Evolutionary conservation across 2,329 filamentous ascomycete genomes (phyloP).

Genomic region (Plectosphaerella cucumerina): DNA sequence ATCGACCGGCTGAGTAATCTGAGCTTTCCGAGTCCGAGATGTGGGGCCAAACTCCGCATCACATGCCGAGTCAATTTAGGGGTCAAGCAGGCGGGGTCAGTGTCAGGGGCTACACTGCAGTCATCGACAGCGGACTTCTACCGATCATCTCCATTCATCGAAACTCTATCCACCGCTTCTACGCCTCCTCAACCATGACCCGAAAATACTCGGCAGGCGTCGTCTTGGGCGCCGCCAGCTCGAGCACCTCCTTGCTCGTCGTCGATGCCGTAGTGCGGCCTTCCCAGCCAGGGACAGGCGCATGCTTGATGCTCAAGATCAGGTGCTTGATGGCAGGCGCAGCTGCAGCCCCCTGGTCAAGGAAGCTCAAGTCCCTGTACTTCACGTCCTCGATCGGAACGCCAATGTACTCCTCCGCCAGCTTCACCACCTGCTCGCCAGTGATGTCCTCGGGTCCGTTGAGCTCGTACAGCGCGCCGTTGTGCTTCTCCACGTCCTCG

Average conservation of each 20-base stretch:
- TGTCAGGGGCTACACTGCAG: too few relatives aligned
- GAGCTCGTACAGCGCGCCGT: conserved; percentile 28
- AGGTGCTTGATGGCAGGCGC: conserved; percentile 19
- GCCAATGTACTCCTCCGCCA: conserved; percentile 30
- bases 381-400: conserved; percentile 17
- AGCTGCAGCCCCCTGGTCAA: conserved; percentile 17
- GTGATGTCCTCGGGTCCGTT: conserved; percentile 35
- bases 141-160: too few relatives aligned
- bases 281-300: conserved; percentile 21
- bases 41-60: too few relatives aligned
- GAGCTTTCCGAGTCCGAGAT: too few relatives aligned
- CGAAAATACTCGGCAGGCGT: conserved; percentile 19
- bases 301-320: conserved; percentile 20
- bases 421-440: conserved; percentile 24
- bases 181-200: neutral
- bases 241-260: conserved; percentile 21
- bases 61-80: too few relatives aligned
- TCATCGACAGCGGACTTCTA: too few relatives aligned
- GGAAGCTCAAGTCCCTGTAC: conserved; percentile 24
- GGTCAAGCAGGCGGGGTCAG: too few relatives aligned
- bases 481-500: conserved; percentile 22
- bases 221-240: conserved; percentile 22
- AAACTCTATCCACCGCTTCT: neutral
- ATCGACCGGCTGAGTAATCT: too few relatives aligned
- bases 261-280: conserved; percentile 22